Evolutionary conservation across 371 early-diverging fungal species (phyloP).

Genomic region (Haplosporangium sp.): DNA sequence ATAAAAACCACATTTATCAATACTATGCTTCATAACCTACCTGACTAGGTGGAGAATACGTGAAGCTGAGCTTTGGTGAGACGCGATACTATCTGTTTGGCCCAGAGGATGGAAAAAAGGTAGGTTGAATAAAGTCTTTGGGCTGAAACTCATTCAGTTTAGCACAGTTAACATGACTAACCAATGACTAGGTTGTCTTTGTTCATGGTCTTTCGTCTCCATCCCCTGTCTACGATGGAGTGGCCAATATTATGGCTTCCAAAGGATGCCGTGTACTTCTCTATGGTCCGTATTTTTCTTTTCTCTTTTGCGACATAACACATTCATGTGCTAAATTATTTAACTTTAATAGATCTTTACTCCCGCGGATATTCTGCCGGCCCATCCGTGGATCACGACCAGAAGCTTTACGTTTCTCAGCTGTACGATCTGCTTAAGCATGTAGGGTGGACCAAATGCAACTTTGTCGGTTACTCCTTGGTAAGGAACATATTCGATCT

Average conservation of each 20-base stretch:
- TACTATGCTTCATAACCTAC: neutral
- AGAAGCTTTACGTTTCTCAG: conserved; percentile 39
- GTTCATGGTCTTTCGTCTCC: conserved; percentile 53
- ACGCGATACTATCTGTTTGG: conserved; percentile 51
- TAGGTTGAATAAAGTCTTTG: neutral
- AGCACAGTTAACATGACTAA: neutral
- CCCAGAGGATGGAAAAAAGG: conserved; percentile 50
- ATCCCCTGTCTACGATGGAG: conserved; percentile 33
- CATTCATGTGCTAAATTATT: neutral
- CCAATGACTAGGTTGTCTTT: conserved; percentile 34
- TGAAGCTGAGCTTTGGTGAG: conserved; percentile 35
- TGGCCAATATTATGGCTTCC: conserved; percentile 37
- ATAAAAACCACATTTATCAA: neutral
- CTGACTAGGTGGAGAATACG: conserved; percentile 35
- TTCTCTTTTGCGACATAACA: neutral
- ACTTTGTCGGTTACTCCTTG: conserved; percentile 50
- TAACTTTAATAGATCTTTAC: conserved; percentile 34
- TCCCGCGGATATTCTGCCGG: conserved; percentile 52
- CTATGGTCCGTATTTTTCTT: conserved; percentile 27
- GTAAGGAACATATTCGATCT: conserved; percentile 6
- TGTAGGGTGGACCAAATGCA: conserved; percentile 42
- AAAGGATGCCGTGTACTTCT: conserved; percentile 50
- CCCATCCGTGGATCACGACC: conserved; percentile 43
- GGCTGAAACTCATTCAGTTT: too few relatives aligned
- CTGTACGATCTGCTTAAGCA: conserved; percentile 30